These are phyloP conservation scores for Crepidotus variabilis DNA, from an alignment of 768 basidiomycete genomes.

Conservation along the genomic window DNA sequence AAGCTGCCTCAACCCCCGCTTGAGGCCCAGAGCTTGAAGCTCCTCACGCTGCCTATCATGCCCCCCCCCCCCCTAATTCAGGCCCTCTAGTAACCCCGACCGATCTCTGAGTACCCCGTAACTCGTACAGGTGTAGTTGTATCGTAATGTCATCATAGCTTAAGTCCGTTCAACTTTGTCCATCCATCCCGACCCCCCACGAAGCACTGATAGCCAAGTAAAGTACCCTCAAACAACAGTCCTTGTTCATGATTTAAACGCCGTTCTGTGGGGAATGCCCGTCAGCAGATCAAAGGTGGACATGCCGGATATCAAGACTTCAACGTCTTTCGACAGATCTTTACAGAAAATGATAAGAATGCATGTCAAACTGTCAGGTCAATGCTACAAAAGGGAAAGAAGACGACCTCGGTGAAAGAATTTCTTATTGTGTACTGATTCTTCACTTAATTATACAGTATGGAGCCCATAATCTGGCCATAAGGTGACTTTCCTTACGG, in stretches of 20 bases:
- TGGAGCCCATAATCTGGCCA: not conserved
- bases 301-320: not conserved
- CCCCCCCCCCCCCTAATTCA: not conserved
- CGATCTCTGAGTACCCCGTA: not conserved
- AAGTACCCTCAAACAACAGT: no score
- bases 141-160: not conserved
- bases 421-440: slow-evolving; percentile 4
- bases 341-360: slow-evolving; percentile 1
- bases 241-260: not conserved
- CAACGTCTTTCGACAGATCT: not conserved
- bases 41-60: not conserved
- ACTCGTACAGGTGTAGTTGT: not conserved
- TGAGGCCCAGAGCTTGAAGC: not conserved
- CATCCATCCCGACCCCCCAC: not conserved
- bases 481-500: not conserved
- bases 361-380: slow-evolving; percentile 1
- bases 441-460: not conserved
- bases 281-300: not conserved
- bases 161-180: not conserved
- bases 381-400: not conserved
- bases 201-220: no score
- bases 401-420: not conserved
- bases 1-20: slow-evolving; percentile 7
- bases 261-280: not conserved
- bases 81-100: not conserved